Base-by-base conservation (phyloP, 1,284 basidiomycete genomes). In the Bjerkandera adusta region DNA sequence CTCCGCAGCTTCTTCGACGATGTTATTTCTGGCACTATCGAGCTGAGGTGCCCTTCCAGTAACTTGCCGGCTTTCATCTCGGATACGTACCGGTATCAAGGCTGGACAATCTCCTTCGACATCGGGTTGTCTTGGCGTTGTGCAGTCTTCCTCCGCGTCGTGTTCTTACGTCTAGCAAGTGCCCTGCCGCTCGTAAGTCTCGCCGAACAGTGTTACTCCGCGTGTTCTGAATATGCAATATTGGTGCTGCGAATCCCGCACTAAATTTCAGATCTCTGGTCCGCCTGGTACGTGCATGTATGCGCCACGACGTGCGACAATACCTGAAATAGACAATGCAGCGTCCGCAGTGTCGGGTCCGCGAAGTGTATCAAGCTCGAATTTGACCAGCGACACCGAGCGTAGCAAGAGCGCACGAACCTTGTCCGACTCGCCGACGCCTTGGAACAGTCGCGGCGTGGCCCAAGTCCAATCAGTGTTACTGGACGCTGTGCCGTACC, bases 111-210 rank as follows among this genome's bases (percentile, higher is more conserved):
- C 42, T 7, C 36, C 39, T 43, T 68, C 16, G 42, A 29, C 11
- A 36, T 64, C 10, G 64, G 55, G 13, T 56, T 56, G 48, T 55
- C 36, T 15, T 67, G 64, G 65, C 64, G 64, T 62, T 26, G 56
- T 22, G 47, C 48, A 21, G 59, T 45, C 29, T 45, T 62, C 21
- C 34, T 55, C 37, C 63, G 61, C 57, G 55, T 60, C 48, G 33
- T 59, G 7, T 43, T 54, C 43, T 33, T 44, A 30, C 25, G 43
- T 25, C 18, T 41, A 8, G 25, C 32, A 20, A 5, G 30, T 12
- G 25, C 36, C 3, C 26, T 25, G 24, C 43, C 25, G 26, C 32
- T 25, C 35, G 47, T 48, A 22, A 43, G 47, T 41, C 6, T 8
- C 30, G 21, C 20, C 25, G 12, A 27, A 26, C 34, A 33, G 32